These are phyloP conservation scores for Exidia glandulosa DNA, from an alignment of 768 basidiomycete genomes.

Conservation along the genomic window DNA sequence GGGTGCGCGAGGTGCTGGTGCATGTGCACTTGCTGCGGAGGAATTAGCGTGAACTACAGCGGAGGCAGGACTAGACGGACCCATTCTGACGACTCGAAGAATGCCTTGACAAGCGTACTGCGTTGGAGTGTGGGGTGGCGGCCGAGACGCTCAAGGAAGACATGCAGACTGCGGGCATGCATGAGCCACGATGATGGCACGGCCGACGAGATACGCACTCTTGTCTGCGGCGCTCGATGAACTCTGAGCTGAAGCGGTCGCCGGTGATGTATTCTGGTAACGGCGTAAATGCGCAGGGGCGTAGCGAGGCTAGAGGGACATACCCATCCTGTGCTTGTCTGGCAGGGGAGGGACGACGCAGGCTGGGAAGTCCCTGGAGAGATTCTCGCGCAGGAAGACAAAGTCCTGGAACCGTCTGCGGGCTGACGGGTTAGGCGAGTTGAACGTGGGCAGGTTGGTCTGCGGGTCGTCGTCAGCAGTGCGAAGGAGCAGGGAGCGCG, in stretches of 20 bases:
- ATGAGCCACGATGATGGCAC: not conserved
- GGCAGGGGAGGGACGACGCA: conserved; percentile 97
- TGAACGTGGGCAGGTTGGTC: conserved; percentile 88
- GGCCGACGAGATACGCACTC: conserved; percentile 45
- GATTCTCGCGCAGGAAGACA: conserved; percentile 80
- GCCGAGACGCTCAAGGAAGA: conserved; percentile 83
- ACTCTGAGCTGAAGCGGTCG: conserved; percentile 93
- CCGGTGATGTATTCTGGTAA: conserved; percentile 96
- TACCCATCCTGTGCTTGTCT: conserved; percentile 92
- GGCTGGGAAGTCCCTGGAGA: conserved; percentile 87
- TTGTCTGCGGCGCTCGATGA: conserved; percentile 83
- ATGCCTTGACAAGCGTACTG: conserved; percentile 81
- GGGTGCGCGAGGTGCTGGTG: conserved; percentile 93
- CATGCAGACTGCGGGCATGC: conserved; percentile 60
- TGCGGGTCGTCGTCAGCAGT: conserved; percentile 21
- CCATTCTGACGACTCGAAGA: conserved; percentile 98
- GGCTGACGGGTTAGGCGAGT: conserved; percentile 56
- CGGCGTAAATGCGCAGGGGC: not conserved
- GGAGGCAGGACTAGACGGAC: conserved; percentile 31
- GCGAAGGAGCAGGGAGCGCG: not conserved
- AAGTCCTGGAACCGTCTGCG: conserved; percentile 96
- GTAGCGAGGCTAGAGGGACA: conserved; percentile 16
- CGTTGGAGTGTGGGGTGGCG: conserved; percentile 91
- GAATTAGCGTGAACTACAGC: not conserved
- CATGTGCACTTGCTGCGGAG: conserved; percentile 83